phyloP scores from a whole-genome alignment of 306 rosid genomes.

The Vachellia pachyceras region DNA sequence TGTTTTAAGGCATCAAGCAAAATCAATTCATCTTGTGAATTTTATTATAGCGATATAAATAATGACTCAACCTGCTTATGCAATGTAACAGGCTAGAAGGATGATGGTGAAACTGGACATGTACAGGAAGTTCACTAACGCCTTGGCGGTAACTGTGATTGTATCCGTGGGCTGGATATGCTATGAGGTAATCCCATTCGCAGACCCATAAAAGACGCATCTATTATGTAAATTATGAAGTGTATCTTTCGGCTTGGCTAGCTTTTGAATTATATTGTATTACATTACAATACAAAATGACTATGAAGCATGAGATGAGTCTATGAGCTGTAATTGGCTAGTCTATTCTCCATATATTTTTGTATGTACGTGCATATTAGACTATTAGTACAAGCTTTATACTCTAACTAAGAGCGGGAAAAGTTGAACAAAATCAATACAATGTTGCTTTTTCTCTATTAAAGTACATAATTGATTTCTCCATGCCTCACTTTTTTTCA shows the following conservation, averaged over 20 bases:
- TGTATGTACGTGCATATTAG: too few relatives aligned
- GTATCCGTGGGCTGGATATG: conserved; percentile 97
- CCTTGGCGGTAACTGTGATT: conserved; percentile 86
- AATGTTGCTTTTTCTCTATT: background rate
- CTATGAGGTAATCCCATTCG: conserved; percentile 75
- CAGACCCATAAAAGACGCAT: conserved; percentile 4
- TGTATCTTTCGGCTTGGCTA: background rate
- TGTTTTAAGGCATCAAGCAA: conserved; percentile 18
- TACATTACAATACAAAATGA: background rate
- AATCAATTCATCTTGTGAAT: conserved; percentile 15
- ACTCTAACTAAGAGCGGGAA: conserved; percentile 10
- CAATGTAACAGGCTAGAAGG: conserved; percentile 75
- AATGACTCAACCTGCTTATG: conserved; percentile 36
- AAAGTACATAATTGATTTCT: conserved; percentile 9
- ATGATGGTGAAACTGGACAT: conserved; percentile 91
- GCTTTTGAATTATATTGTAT: background rate
- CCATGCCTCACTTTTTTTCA: conserved; percentile 26
- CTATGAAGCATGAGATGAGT: background rate
- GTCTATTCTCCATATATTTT: background rate
- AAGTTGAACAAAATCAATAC: conserved; percentile 2
- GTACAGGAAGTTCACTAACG: conserved; percentile 91
- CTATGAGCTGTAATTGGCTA: conserved; percentile 20
- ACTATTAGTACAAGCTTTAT: background rate
- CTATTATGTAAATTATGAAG: background rate
- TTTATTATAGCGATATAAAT: conserved; percentile 14